Base-by-base conservation (phyloP, 768 basidiomycete species). In the Coprinopsis strossmayeri region DNA sequence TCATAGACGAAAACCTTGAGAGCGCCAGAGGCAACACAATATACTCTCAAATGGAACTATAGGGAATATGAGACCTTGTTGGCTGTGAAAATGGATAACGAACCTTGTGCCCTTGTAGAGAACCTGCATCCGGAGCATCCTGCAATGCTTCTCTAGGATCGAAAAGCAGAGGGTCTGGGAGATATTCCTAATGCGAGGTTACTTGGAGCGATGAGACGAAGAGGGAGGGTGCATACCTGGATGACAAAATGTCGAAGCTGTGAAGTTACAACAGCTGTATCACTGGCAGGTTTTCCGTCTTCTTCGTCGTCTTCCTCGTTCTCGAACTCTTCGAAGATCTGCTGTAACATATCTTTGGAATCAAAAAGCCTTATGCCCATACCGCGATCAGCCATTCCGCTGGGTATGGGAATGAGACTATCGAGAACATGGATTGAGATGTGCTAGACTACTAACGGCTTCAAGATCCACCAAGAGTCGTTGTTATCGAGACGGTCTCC, bases 191-290 rank as follows among this genome's bases (percentile, higher is more conserved):
- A 32, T 5, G 41, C 15, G 30, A 37, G 18, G 42, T 15, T 43
- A n/a, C 47, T 45, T 17, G 17, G 17, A 12, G 44, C 47, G 37
- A 45, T 30, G 46, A 28, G 32, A 26, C 13, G 24, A 45, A 17
- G 18, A 27, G 23, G 27, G 51, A 21, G 50, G 15, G 23, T 13
- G 37, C 43, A 53, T 53, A 91, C 95, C 81, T 98, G 96, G 30
- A 97, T 81, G 15, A 99, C 91, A 64, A 97, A 99, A 64, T 97
- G 91, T 21, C 95, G 79, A 37, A 99, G 72, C 56, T 96, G 95
- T 9, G 90, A 91, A 11, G 83, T 86, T 46, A 81, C 73, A 3
- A 97, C 78, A 5, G 81, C 72, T 0, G 81, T 86, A 20, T 35
- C 40, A 5, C 47, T 49, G 5, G 11, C 34, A 41, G 61, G 65